Evolutionary conservation across 495 filamentous ascomycete genomes (phyloP).

Genomic region (Trichoderma parareesei): DNA sequence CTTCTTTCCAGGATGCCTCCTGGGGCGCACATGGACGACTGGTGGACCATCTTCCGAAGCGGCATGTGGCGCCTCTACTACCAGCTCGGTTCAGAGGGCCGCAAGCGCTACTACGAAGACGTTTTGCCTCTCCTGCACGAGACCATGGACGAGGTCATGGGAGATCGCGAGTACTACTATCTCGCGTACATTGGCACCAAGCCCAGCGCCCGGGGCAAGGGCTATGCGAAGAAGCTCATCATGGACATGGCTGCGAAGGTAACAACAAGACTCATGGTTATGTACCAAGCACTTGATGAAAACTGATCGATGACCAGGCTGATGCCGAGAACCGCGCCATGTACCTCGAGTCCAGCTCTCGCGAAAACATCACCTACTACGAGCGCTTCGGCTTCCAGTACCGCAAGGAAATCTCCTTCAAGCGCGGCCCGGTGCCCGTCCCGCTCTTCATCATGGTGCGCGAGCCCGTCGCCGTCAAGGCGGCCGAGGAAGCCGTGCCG

Average conservation of each 20-base stretch:
- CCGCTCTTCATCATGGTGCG: constrained; percentile 70
- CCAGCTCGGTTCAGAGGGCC: constrained; percentile 60
- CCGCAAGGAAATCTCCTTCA: constrained; percentile 49
- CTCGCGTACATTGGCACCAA: constrained; percentile 73
- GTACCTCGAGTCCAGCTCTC: constrained; percentile 70
- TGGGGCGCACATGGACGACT: constrained; percentile 62
- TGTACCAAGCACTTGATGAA: background rate
- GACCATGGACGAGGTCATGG: constrained; percentile 58
- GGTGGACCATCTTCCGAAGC: constrained; percentile 57
- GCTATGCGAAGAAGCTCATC: constrained; percentile 61
- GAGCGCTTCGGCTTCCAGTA: constrained; percentile 59
- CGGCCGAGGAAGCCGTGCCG: background rate
- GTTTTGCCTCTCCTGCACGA: constrained; percentile 69
- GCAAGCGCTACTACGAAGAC: constrained; percentile 63
- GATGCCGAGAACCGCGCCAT: constrained; percentile 53
- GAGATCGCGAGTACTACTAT: constrained; percentile 58
- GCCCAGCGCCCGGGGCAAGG: constrained; percentile 54
- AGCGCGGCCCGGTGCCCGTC: constrained; percentile 50
- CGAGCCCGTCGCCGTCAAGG: constrained; percentile 35
- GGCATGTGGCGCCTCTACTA: constrained; percentile 68
- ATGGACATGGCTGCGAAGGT: constrained; percentile 56
- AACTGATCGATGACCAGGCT: constrained; percentile 36
- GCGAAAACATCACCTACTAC: constrained; percentile 59
- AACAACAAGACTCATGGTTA: constrained; percentile 21
- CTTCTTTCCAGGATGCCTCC: constrained; percentile 63